Evolutionary conservation across 148 eudicot species (phyloP).

Genomic region (Cornus controversa): DNA sequence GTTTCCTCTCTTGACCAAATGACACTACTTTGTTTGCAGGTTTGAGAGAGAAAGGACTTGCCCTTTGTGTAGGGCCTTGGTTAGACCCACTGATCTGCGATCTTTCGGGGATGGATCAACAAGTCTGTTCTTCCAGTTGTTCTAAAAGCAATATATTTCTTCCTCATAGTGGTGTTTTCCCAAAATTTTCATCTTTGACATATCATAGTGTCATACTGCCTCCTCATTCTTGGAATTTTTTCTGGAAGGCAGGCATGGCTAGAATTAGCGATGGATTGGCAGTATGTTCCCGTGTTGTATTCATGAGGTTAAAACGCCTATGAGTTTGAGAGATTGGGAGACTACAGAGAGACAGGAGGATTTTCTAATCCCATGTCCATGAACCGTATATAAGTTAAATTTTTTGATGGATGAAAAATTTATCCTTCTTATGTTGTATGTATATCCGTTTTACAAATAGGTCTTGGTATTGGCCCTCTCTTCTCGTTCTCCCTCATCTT

Average conservation of each 20-base stretch:
- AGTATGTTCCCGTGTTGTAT: background rate
- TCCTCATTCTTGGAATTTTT: background rate
- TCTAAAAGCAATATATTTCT: conserved; percentile 13
- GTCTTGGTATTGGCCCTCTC: no score
- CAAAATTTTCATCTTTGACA: background rate
- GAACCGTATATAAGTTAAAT: background rate
- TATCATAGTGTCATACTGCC: background rate
- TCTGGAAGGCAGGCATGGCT: background rate
- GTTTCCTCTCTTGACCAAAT: background rate
- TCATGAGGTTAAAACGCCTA: background rate
- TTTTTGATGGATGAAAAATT: background rate
- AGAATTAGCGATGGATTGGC: background rate
- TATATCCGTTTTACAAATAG: background rate
- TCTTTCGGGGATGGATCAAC: conserved; percentile 66
- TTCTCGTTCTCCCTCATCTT: no score
- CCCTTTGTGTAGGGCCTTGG: conserved; percentile 86
- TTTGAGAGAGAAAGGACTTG: conserved; percentile 94
- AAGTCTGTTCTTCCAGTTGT: conserved; percentile 46
- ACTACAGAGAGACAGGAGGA: background rate
- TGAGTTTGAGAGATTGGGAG: no score
- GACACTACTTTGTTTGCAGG: conserved; percentile 40
- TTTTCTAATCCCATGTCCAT: background rate
- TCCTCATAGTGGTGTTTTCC: background rate
- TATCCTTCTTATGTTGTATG: background rate
- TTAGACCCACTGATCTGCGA: conserved; percentile 81